Evolutionary conservation across 176 grass and related monocot species (phyloP).

Genomic region (Lolium perenne): DNA sequence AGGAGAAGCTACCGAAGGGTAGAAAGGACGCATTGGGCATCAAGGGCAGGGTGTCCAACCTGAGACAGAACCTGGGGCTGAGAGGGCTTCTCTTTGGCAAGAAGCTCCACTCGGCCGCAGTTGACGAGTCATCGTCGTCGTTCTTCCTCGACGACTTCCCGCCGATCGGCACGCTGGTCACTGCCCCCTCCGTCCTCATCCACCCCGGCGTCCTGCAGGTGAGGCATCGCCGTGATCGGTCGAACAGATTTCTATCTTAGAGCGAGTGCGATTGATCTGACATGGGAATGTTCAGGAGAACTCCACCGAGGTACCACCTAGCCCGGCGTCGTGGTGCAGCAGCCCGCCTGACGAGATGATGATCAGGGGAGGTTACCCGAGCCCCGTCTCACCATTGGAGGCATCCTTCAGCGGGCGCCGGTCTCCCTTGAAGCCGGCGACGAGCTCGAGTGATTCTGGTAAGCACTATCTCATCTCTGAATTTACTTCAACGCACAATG

Average conservation of each 20-base stretch:
- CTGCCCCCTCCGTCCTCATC: constrained; percentile 70
- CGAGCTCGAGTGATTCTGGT: constrained; percentile 52
- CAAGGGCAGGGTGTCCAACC: constrained; percentile 73
- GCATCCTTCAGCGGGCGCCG: constrained; percentile 67
- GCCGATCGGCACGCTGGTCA: constrained; percentile 57
- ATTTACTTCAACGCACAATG: neutral
- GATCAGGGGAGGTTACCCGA: constrained; percentile 77
- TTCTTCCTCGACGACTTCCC: constrained; percentile 60
- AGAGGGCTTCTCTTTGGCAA: constrained; percentile 82
- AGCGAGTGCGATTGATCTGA: neutral
- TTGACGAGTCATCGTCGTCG: constrained; percentile 53
- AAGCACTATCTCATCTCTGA: constrained; percentile 33
- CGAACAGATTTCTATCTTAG: neutral
- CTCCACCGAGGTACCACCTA: constrained; percentile 94
- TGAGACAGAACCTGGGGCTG: constrained; percentile 76
- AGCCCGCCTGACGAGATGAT: constrained; percentile 83
- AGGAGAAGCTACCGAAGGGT: constrained; percentile 51
- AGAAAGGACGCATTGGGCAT: constrained; percentile 74
- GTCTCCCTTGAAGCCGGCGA: constrained; percentile 42
- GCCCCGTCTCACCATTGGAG: constrained; percentile 86
- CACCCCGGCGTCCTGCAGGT: constrained; percentile 76
- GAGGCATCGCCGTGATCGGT: constrained; percentile 7
- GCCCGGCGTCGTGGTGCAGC: constrained; percentile 89
- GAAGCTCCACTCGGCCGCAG: constrained; percentile 58
- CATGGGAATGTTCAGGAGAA: constrained; percentile 69